phyloP scores from a whole-genome alignment of 1,284 basidiomycete species.

The Puccinia triticina region DNA sequence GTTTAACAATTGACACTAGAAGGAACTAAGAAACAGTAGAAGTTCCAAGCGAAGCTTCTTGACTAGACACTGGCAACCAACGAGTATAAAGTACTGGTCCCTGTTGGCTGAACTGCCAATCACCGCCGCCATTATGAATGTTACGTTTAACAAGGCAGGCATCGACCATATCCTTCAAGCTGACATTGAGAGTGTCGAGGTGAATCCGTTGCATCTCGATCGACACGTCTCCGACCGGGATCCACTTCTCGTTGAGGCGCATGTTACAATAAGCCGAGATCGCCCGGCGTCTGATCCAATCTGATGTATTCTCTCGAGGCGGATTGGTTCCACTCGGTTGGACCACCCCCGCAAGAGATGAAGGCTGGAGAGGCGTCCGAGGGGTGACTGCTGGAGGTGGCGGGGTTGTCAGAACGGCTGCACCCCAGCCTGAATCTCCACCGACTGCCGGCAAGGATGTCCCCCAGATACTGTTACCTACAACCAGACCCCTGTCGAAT shows the following conservation, averaged over 20 bases:
- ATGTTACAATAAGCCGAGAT: constrained; percentile 51
- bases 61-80: constrained; percentile 42
- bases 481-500: constrained; percentile 34
- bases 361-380: constrained; percentile 1
- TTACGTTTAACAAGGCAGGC: constrained; percentile 44
- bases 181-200: constrained; percentile 33
- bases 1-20: not conserved
- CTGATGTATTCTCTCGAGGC: constrained; percentile 32
- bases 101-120: constrained; percentile 50
- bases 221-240: constrained; percentile 45
- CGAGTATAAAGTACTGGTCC: constrained; percentile 38
- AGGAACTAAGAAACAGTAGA: not conserved
- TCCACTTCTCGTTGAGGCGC: constrained; percentile 47
- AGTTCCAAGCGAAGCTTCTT: constrained; percentile 12
- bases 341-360: constrained; percentile 11
- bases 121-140: constrained; percentile 42
- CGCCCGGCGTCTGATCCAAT: constrained; percentile 44
- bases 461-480: constrained; percentile 43
- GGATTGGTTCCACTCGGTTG: not conserved
- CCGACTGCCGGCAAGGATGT: not conserved
- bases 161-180: constrained; percentile 50
- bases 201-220: constrained; percentile 50
- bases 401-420: constrained; percentile 24
- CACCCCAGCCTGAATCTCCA: constrained; percentile 38
- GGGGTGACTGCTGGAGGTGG: constrained; percentile 10